Percentiles rank a stretch among this genome's conserved stretches.
phyloP scores from a whole-genome alignment of 495 filamentous ascomycete species.

The Platismatia glauca region DNA sequence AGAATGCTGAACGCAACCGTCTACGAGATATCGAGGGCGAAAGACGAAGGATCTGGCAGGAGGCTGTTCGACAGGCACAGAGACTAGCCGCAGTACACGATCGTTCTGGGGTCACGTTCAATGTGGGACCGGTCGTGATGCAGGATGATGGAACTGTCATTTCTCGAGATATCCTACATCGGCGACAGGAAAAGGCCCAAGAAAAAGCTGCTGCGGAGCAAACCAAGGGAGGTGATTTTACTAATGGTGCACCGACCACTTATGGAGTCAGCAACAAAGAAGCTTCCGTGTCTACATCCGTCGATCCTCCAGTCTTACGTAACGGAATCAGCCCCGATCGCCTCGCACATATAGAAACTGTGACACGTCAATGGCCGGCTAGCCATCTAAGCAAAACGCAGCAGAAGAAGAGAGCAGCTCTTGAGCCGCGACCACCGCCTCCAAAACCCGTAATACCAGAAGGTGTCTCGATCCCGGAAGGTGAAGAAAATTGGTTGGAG shows the following conservation, averaged over 20 bases:
- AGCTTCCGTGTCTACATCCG: background rate
- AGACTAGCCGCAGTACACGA: slow-evolving; percentile 29
- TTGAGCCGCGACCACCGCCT: slow-evolving; percentile 24
- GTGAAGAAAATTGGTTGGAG: slow-evolving; percentile 30
- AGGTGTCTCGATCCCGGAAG: slow-evolving; percentile 25
- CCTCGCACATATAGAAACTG: slow-evolving; percentile 7
- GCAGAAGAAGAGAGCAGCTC: slow-evolving; percentile 26
- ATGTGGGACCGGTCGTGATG: slow-evolving; percentile 28
- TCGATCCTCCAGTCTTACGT: background rate
- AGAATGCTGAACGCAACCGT: slow-evolving; percentile 32
- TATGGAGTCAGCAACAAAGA: background rate
- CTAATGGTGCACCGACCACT: background rate
- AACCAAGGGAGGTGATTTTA: slow-evolving; percentile 11
- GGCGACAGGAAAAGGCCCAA: slow-evolving; percentile 16
- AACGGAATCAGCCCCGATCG: slow-evolving; percentile 15
- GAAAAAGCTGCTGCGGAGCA: slow-evolving; percentile 15
- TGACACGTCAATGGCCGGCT: background rate
- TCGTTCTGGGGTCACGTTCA: slow-evolving; percentile 29
- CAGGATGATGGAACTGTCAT: slow-evolving; percentile 29
- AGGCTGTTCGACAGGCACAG: slow-evolving; percentile 29
- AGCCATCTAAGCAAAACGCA: slow-evolving; percentile 37
- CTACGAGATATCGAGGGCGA: slow-evolving; percentile 27
- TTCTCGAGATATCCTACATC: slow-evolving; percentile 18
- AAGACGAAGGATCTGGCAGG: slow-evolving; percentile 25
- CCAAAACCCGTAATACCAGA: slow-evolving; percentile 30